These are phyloP conservation scores for Salicornia ramosissima DNA, from an alignment of 148 eudicot genomes.

Conservation along the genomic window DNA sequence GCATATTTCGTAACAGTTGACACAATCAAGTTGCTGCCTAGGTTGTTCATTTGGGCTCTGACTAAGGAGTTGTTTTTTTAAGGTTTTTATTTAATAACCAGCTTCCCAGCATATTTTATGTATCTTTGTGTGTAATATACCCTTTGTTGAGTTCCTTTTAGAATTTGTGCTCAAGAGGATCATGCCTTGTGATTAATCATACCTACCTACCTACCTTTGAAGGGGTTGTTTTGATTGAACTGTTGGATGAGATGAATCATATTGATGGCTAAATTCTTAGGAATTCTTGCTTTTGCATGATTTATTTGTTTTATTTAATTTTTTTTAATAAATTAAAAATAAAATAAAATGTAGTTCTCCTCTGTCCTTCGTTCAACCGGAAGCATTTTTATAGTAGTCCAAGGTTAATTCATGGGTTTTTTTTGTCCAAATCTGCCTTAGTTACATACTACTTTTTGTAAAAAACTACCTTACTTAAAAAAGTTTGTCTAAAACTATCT, in stretches of 20 bases:
- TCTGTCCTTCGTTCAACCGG: too few species aligned
- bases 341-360: too few species aligned
- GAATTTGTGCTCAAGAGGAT: slow-evolving; percentile 14
- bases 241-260: slow-evolving; percentile 30
- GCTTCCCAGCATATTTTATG: slow-evolving; percentile 14
- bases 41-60: background rate
- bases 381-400: too few species aligned
- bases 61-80: slow-evolving; percentile 14
- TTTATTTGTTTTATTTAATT: too few species aligned
- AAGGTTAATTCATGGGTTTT: too few species aligned
- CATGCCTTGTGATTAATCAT: slow-evolving; percentile 11
- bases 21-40: background rate
- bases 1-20: background rate
- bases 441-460: too few species aligned
- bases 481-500: too few species aligned
- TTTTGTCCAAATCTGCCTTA: too few species aligned
- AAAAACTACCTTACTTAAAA: too few species aligned
- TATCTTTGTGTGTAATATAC: slow-evolving; percentile 20
- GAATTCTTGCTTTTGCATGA: too few species aligned
- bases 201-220: too few species aligned
- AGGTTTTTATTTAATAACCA: slow-evolving; percentile 20
- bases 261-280: background rate
- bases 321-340: too few species aligned
- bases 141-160: slow-evolving; percentile 11
- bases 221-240: slow-evolving; percentile 17